A percentile compares a stretch with the other conserved stretches of the same genome.
These are phyloP conservation scores for Microcos paniculata DNA, from an alignment of 345 rosid genomes.

Conservation along the genomic window DNA sequence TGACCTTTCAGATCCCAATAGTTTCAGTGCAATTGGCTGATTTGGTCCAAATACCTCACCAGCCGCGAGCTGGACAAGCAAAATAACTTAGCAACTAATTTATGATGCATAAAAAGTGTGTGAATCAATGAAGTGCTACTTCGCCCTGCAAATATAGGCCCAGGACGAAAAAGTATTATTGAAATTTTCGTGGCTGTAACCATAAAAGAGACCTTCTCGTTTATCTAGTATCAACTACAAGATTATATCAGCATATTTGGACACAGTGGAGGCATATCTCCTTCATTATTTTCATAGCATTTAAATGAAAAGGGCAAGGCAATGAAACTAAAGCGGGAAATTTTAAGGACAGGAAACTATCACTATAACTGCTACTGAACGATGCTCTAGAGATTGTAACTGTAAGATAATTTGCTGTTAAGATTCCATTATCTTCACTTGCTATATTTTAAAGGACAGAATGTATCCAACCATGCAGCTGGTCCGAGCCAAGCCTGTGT, in stretches of 20 bases:
- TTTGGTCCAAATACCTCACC: slow-evolving; percentile 91
- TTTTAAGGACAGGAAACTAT: neutral
- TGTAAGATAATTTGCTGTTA: neutral
- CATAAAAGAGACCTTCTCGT: neutral
- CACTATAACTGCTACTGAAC: too few species aligned
- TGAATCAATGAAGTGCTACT: neutral
- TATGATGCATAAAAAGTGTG: neutral
- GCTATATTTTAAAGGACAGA: neutral
- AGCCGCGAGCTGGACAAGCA: slow-evolving; percentile 71
- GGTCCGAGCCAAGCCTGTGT: neutral
- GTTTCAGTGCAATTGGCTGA: slow-evolving; percentile 86
- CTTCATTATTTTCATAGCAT: neutral
- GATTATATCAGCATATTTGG: neutral
- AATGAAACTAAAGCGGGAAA: neutral
- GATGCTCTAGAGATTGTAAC: neutral
- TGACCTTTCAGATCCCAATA: slow-evolving; percentile 93
- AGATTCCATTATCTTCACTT: neutral
- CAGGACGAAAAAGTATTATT: neutral
- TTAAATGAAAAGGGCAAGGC: neutral
- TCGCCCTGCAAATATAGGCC: neutral
- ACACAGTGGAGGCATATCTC: neutral
- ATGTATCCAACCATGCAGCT: neutral
- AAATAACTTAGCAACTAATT: slow-evolving; percentile 16
- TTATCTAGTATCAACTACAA: neutral
- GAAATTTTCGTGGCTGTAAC: neutral